Base-by-base conservation (phyloP, 2,329 filamentous ascomycete species). In the Cytospora paraplurivora region DNA sequence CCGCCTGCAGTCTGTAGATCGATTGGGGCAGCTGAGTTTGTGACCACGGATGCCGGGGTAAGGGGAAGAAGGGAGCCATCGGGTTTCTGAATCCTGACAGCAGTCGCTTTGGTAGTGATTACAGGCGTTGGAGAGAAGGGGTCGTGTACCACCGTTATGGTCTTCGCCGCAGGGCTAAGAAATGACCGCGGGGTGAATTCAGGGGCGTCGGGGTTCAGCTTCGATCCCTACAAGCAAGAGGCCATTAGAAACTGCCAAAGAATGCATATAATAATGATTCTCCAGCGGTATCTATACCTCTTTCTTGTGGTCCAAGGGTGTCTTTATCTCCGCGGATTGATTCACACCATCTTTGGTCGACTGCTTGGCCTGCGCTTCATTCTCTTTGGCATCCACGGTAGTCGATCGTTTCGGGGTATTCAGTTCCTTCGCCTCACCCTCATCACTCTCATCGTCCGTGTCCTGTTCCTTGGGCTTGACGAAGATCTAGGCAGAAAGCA, bases 201-300 rank as follows among this genome's bases (percentile, higher is more conserved):
- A 52, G 81, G 79, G 34, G 84, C 84, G 68, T 79, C 76, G 37
- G 84, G 84, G 72, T 86, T 86, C 69, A 86, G 74, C 70, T 76
- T 82, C 66, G 77, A 81, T 73, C 76, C 80, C 82, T 85, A 73
- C 68, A 74, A 70, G 65, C 68, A 73, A 71, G 61, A 62, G 62
- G 59, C 63, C 72, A 73, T 81, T 73, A 80, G 77, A 76, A 75
- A 78, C 75, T 75, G 74, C 76, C 74, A 76, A 75, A 72, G 71
- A 74, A 74, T 74, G 74, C 72, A 76, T 66, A 62, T 69, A 64
- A 67, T 69, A 69, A 70, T 72, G 73, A 74, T 74, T 71, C 72
- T 76, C 73, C 66, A 73, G 72, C 72, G 69, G 71, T 41, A 63
- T 70, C 70, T 78, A 76, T 82, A 84, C 82, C 80, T 84, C 81